These are phyloP conservation scores for Diaporthe helianthi DNA, from an alignment of 2,329 filamentous ascomycete species.

Conservation along the genomic window DNA sequence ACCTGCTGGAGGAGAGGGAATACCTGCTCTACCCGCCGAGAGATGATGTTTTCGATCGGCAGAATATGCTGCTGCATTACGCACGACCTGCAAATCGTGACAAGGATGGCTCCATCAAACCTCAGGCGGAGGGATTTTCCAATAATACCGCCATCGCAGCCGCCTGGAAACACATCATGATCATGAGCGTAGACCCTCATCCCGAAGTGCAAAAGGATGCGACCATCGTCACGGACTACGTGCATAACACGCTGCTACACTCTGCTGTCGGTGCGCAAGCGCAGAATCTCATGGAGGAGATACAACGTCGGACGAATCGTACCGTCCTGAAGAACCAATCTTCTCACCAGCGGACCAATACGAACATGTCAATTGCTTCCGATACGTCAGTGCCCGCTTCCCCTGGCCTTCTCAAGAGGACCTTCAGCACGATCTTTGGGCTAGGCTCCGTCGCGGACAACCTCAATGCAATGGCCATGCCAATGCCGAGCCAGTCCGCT, in stretches of 20 bases:
- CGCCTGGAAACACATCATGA: conserved; percentile 91
- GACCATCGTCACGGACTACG: conserved; percentile 82
- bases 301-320: conserved; percentile 60
- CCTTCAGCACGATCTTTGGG: conserved; percentile 68
- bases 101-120: conserved; percentile 64
- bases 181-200: conserved; percentile 92
- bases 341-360: conserved; percentile 52
- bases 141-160: conserved; percentile 91
- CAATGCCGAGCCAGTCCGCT: conserved; percentile 42
- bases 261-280: conserved; percentile 77
- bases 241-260: conserved; percentile 78
- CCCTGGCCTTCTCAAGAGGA: conserved; percentile 67
- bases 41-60: conserved; percentile 64
- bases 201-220: conserved; percentile 90
- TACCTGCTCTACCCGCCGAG: conserved; percentile 64
- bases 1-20: conserved; percentile 83
- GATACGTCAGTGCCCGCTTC: conserved; percentile 46
- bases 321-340: conserved; percentile 51
- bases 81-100: conserved; percentile 62
- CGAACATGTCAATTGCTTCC: conserved; percentile 45
- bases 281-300: conserved; percentile 76
- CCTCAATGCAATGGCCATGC: conserved; percentile 39
- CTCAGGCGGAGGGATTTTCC: conserved; percentile 67
- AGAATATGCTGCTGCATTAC: conserved; percentile 67
- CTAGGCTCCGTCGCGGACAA: conserved; percentile 59